Evolutionary conservation across 2,329 filamentous ascomycete genomes (phyloP).

Genomic region (Penicillium sp.): DNA sequence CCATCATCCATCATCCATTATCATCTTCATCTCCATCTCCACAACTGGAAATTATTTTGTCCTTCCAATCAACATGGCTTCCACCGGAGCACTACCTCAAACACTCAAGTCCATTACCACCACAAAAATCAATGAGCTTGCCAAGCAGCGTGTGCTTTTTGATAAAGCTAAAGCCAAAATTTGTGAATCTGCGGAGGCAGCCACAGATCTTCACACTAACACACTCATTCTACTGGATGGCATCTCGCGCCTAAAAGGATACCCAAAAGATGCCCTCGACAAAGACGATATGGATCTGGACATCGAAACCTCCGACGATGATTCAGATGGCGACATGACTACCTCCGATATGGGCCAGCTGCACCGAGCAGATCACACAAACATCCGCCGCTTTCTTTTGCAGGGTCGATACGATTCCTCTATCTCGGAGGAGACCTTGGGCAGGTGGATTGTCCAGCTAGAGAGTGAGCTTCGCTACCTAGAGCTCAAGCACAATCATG

Average conservation of each 20-base stretch:
- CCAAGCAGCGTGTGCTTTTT: conserved; percentile 56
- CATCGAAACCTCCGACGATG: conserved; percentile 7
- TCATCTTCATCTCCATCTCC: background rate
- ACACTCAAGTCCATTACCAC: conserved; percentile 60
- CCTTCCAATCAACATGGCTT: conserved; percentile 30
- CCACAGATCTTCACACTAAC: conserved; percentile 34
- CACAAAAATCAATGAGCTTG: conserved; percentile 62
- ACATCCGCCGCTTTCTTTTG: conserved; percentile 57
- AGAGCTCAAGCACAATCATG: conserved; percentile 60
- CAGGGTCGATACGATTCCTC: conserved; percentile 60
- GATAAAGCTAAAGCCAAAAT: conserved; percentile 52
- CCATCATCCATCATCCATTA: background rate
- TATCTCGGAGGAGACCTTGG: conserved; percentile 52
- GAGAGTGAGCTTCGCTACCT: conserved; percentile 53
- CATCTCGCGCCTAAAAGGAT: conserved; percentile 42
- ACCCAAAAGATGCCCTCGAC: conserved; percentile 40
- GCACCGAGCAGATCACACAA: conserved; percentile 38
- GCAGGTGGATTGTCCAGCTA: conserved; percentile 54
- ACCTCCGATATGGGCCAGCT: conserved; percentile 27
- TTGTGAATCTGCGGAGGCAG: conserved; percentile 36
- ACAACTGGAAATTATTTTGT: background rate
- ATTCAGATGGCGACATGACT: conserved; percentile 29
- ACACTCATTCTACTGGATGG: conserved; percentile 43
- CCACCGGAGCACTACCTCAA: conserved; percentile 50
- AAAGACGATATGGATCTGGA: conserved; percentile 37